A percentile compares a stretch with the other conserved stretches of the same genome.
These are phyloP conservation scores for Penicillium sp. DNA, from an alignment of 2,329 filamentous ascomycete genomes.

Conservation along the genomic window DNA sequence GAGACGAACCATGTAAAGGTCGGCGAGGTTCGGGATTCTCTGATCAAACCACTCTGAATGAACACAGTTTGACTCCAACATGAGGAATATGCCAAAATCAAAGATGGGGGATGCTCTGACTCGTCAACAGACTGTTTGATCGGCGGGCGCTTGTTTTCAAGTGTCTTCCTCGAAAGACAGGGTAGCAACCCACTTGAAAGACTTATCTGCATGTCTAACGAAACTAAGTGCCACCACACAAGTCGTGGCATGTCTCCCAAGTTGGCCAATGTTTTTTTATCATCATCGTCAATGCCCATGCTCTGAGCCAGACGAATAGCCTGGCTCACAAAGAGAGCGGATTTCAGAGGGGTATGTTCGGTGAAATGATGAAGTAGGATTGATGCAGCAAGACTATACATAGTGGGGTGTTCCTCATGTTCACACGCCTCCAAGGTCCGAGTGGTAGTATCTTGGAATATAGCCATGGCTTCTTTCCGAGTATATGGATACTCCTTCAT, in stretches of 20 bases:
- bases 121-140: too few relatives aligned
- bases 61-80: too few relatives aligned
- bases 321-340: slow-evolving; percentile 7
- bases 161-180: too few relatives aligned
- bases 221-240: slow-evolving; percentile 23
- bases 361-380: slow-evolving; percentile 12
- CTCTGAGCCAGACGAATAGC: slow-evolving; percentile 16
- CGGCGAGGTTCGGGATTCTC: too few relatives aligned
- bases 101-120: too few relatives aligned
- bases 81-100: too few relatives aligned
- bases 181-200: too few relatives aligned
- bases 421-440: slow-evolving; percentile 11
- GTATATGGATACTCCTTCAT: background rate
- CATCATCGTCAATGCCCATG: slow-evolving; percentile 17
- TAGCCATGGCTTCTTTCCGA: background rate
- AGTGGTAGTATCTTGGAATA: slow-evolving; percentile 6
- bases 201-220: slow-evolving; percentile 21
- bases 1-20: too few relatives aligned
- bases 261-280: background rate
- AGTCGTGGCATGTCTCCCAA: slow-evolving; percentile 10
- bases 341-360: background rate
- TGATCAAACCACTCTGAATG: too few relatives aligned
- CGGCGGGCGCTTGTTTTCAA: too few relatives aligned
- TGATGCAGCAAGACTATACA: slow-evolving; percentile 17
- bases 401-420: slow-evolving; percentile 17